Evolutionary conservation across 1,284 basidiomycete species (phyloP).

Genomic region (Mycosarcoma maydis): DNA sequence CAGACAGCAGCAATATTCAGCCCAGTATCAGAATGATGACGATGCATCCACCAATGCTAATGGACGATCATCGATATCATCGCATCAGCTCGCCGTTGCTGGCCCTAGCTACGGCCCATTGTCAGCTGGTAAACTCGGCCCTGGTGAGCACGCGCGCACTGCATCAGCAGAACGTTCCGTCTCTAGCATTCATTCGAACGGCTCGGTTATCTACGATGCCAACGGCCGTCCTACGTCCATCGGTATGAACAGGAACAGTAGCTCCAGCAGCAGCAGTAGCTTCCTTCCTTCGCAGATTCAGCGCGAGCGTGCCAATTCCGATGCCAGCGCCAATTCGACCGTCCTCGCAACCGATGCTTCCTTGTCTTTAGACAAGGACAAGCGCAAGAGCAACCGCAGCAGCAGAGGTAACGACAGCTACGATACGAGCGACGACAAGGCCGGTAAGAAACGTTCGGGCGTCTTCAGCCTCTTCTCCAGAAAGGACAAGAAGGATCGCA

Average conservation of each 20-base stretch:
- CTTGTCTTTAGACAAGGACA: conserved; percentile 35
- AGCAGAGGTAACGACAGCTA: conserved; percentile 46
- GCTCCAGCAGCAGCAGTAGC: conserved; percentile 35
- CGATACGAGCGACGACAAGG: conserved; percentile 51
- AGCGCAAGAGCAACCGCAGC: conserved; percentile 47
- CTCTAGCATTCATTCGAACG: conserved; percentile 39
- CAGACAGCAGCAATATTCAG: conserved; percentile 17
- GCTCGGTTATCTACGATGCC: conserved; percentile 17
- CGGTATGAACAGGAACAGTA: conserved; percentile 40
- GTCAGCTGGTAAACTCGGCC: conserved; percentile 6
- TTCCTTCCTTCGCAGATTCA: conserved; percentile 59
- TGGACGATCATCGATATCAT: conserved; percentile 22
- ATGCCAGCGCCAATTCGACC: conserved; percentile 46
- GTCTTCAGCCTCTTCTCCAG: conserved; percentile 62
- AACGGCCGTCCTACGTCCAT: conserved; percentile 22
- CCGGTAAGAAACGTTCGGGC: conserved; percentile 61
- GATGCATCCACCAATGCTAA: conserved; percentile 17
- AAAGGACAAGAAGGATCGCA: conserved; percentile 63
- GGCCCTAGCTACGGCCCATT: conserved; percentile 28
- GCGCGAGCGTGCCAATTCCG: conserved; percentile 51
- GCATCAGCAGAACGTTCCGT: conserved; percentile 46
- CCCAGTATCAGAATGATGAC: conserved; percentile 7
- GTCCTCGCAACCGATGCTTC: conserved; percentile 26
- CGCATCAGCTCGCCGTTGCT: conserved; percentile 16
- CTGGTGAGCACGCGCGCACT: conserved; percentile 34